These are phyloP conservation scores for Capronia coronata DNA, from an alignment of 2,329 filamentous ascomycete genomes.

Conservation along the genomic window DNA sequence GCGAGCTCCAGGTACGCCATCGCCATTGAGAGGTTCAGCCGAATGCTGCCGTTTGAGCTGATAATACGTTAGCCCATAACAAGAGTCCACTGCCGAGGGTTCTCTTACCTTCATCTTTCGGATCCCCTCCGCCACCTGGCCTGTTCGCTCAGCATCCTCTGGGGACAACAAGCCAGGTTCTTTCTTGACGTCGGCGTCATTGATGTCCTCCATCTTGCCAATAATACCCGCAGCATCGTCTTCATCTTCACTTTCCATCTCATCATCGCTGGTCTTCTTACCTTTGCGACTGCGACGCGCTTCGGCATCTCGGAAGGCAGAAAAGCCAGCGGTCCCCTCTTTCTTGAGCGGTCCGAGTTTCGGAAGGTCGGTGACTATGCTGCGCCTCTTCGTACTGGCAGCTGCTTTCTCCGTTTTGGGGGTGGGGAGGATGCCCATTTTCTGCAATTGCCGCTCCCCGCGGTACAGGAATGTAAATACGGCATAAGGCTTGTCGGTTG, in stretches of 20 bases:
- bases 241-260: conserved; percentile 71
- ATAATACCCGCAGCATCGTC: conserved; percentile 63
- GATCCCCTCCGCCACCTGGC: conserved; percentile 57
- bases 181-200: conserved; percentile 50
- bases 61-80: conserved; percentile 27
- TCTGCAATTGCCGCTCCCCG: conserved; percentile 89
- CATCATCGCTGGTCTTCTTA: conserved; percentile 49
- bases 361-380: conserved; percentile 76
- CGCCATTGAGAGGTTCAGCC: conserved; percentile 44
- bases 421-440: conserved; percentile 80
- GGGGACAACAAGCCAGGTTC: conserved; percentile 48
- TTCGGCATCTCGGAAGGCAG: conserved; percentile 71
- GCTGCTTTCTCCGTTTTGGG: conserved; percentile 59
- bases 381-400: conserved; percentile 66
- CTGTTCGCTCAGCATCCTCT: conserved; percentile 55
- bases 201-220: conserved; percentile 56
- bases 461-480: conserved; percentile 97
- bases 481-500: conserved; percentile 91
- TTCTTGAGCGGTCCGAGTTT: conserved; percentile 77
- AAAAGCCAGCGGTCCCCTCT: conserved; percentile 82
- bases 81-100: conserved; percentile 22
- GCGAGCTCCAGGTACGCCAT: conserved; percentile 36
- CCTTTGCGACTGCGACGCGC: conserved; percentile 48
- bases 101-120: conserved; percentile 58
- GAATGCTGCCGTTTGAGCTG: conserved; percentile 63